Base-by-base conservation (phyloP, 768 basidiomycete species). In the Termitomyces sp. region DNA sequence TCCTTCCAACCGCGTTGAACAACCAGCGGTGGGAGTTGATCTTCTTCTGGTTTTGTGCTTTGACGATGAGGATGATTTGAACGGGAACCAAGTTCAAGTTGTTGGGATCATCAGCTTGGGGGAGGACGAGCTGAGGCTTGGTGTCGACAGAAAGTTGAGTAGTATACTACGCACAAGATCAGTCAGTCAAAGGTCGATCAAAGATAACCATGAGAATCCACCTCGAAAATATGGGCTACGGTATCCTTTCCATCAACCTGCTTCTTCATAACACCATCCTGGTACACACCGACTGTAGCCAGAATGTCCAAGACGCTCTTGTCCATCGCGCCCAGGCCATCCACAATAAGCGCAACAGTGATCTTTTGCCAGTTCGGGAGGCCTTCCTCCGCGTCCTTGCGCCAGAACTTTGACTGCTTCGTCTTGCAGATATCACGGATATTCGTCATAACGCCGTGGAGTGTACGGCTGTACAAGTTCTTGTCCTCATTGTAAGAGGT, bases 391-490 rank as follows among this genome's bases (percentile, higher is more conserved):
- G 91, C 88, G 46, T 80, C 81, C 57, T 83, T 81, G 50, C 86
- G 81, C 91, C 94, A 94, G 74, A 89, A 96, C 66, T 91, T 93
- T 54, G 89, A 92, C 64, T 89, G 88, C 70, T 94, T 94, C 43
- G 92, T 94, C 74, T 89, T 94, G 82, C 93, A 95, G 63, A 98
- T 97, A 64, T 98, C 90, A 57, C 95, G 89, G 60, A 98, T 95
- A 71, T 98, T 98, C 58, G 94, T 70, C 94, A 98, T 97, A 64
- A 98, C 89, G 60, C 91, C 91, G 65, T 98, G 95, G 31, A 98
- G 78, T 0, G 96, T 98, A 58, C 89, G 87, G 18, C 91, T 83
- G 64, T 92, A 91, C 13, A 93, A 82, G 10, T 84, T 86, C 76
- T 93, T 93, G 80, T 94, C 91, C 69, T 94, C 91, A 59, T 94